Base-by-base conservation (phyloP, 805 yeast genomes). In the Candida suzukii region DNA sequence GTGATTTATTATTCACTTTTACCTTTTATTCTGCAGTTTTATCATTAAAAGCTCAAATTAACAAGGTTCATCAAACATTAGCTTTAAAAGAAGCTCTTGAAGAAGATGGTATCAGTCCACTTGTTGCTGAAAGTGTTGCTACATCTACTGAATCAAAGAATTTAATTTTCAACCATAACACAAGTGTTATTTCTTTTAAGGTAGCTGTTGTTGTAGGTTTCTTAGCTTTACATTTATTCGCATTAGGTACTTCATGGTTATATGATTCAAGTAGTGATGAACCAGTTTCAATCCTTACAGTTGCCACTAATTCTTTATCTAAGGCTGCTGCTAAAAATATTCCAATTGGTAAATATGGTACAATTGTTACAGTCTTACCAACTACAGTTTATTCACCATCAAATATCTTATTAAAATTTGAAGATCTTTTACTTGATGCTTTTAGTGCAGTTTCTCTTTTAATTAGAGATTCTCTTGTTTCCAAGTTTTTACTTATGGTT, bases 41-140 rank as follows among this genome's bases (percentile, higher is more conserved):
- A 50, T 80, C 95, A 2, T 72, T 91, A 60, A 91, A 91, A 64
- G 79, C 91, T 36, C 96, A 93, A 62, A 87, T 91, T 60, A 79
- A 78, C 58, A 71, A 85, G 45, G 93, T 93, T 42, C 87, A 90
- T 62, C 78, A 87, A 49, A 83, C 88, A 37, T 79, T 86, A 44
- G 76, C 78, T 41, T 74, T 88, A 57, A 80, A 83, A 57, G 79
- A 77, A 47, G 88, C 86, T 24, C 70, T 91, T 48, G 93, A 90
- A 66, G 99, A 91, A 59, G 99, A 91, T 56, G 98, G 99, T 21
- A 76, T 91, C 27, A 73, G 84, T 35, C 76, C 78, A 31, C 60
- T 68, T 37, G 83, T 84, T 27, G 96, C 96, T 11, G 79, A 76
- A 48, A 72, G 78, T 30, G 90, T 88, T 28, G 78, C 80, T 16